These are phyloP conservation scores for Vicia sativa DNA, from an alignment of 306 rosid species.

Conservation along the genomic window DNA sequence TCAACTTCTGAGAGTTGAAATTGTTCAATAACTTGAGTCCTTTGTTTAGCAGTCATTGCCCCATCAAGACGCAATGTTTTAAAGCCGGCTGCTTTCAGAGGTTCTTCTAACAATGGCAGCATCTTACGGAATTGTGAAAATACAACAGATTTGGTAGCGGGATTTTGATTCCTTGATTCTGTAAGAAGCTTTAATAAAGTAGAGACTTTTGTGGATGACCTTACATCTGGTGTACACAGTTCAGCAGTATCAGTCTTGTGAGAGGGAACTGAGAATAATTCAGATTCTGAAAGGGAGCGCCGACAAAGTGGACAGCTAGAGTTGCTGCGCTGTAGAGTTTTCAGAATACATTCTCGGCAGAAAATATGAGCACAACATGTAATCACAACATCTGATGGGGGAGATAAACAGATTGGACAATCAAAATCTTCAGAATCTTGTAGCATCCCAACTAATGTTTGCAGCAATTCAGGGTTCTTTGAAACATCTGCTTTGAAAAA, in stretches of 20 bases:
- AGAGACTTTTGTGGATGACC: conserved; percentile 58
- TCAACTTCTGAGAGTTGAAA: conserved; percentile 47
- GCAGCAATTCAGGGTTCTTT: conserved; percentile 71
- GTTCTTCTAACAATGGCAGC: conserved; percentile 60
- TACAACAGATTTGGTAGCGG: conserved; percentile 67
- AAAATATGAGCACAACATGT: conserved; percentile 79
- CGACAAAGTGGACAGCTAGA: conserved; percentile 83
- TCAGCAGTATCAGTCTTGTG: conserved; percentile 38
- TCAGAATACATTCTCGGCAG: conserved; percentile 73
- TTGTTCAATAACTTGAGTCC: conserved; percentile 60
- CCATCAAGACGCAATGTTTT: conserved; percentile 72
- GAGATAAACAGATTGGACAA: conserved; percentile 79
- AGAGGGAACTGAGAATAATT: conserved; percentile 74
- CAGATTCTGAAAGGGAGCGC: conserved; percentile 51
- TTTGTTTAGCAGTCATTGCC: conserved; percentile 67
- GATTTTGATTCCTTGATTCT: conserved; percentile 54
- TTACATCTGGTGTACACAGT: conserved; percentile 31
- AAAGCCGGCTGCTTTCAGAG: conserved; percentile 72
- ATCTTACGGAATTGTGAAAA: conserved; percentile 81
- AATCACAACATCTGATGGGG: conserved; percentile 62
- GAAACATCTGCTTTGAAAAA: conserved; percentile 61
- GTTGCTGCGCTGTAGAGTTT: conserved; percentile 49
- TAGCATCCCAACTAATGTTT: conserved; percentile 62
- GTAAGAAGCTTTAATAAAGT: conserved; percentile 66
- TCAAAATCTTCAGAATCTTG: conserved; percentile 87